These are phyloP conservation scores for Isoetes engelmannii DNA, from an alignment of 83 land plant genomes.

Conservation along the genomic window DNA sequence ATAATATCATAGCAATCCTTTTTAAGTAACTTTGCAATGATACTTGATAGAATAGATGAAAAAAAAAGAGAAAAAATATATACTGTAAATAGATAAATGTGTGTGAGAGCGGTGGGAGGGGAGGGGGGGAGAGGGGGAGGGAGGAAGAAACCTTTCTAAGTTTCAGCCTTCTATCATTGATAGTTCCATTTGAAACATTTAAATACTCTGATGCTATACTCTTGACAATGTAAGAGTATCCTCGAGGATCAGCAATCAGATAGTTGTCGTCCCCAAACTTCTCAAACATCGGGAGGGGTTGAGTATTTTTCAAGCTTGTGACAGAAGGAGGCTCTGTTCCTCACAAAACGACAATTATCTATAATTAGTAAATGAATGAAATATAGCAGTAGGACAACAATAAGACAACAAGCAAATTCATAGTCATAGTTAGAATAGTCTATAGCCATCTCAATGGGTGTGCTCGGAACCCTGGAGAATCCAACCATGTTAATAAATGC, in stretches of 20 bases:
- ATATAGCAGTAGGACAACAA: no score
- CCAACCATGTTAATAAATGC: neutral
- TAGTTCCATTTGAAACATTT: conserved; percentile 16
- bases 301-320: conserved; percentile 48
- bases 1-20: no score
- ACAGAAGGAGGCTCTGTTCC: conserved; percentile 58
- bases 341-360: no score
- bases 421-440: conserved; percentile 60
- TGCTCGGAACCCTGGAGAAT: conserved; percentile 38
- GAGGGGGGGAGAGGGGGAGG: no score
- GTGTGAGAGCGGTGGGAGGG: no score
- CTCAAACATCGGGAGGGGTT: conserved; percentile 40
- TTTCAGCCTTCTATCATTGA: conserved; percentile 36
- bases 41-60: no score
- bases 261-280: conserved; percentile 40
- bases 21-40: no score
- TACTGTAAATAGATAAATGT: no score
- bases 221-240: conserved; percentile 43
- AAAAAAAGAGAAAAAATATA: no score
- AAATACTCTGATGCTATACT: conserved; percentile 40
- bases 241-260: conserved; percentile 51
- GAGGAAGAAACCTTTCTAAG: conserved; percentile 63
- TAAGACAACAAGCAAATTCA: neutral
- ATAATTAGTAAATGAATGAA: no score
- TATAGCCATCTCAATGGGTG: conserved; percentile 67